Conservation (phyloP, 345 rosid species). For the Arabidopsis arenosa region DNA sequence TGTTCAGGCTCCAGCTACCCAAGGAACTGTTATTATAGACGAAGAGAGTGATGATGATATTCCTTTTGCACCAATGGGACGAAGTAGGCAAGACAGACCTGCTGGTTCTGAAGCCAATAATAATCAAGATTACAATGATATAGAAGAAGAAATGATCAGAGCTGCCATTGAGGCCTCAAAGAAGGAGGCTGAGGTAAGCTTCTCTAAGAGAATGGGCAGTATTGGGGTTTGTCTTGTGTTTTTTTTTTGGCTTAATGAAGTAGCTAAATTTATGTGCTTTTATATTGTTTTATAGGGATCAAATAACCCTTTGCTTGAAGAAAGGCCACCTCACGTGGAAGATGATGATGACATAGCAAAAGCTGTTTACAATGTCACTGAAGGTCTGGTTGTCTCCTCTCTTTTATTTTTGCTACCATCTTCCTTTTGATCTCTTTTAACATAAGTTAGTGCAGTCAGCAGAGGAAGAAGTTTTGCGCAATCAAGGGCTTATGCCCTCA, state of each 20-base stretch:
- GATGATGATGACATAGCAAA: conserved; percentile 72
- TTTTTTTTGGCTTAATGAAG: too few species aligned
- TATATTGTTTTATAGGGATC: conserved; percentile 48
- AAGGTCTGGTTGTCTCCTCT: conserved; percentile 52
- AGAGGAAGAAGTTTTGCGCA: conserved; percentile 64
- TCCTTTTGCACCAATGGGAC: conserved; percentile 47
- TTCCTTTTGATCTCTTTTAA: conserved; percentile 31
- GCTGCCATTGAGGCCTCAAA: conserved; percentile 99
- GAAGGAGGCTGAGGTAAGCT: conserved; percentile 64
- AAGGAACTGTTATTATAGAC: conserved; percentile 62
- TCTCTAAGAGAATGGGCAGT: conserved; percentile 16
- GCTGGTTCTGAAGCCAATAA: conserved; percentile 54
- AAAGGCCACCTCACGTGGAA: conserved; percentile 50
- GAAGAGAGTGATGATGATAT: conserved; percentile 68
- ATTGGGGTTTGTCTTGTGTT: conserved; percentile 18
- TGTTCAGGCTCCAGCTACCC: conserved; percentile 54
- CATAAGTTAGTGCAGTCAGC: conserved; percentile 61
- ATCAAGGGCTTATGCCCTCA: conserved; percentile 51
- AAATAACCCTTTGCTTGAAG: conserved; percentile 51
- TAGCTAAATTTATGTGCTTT: conserved; percentile 16
- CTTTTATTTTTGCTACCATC: neutral
- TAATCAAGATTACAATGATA: conserved; percentile 71
- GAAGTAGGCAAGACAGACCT: conserved; percentile 45
- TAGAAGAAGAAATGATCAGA: conserved; percentile 96
- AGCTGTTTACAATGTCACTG: conserved; percentile 72